A percentile compares a stretch with the other conserved stretches of the same genome.
phyloP scores from a whole-genome alignment of 2,329 filamentous ascomycete genomes.

The Calonectria hawksworthii region DNA sequence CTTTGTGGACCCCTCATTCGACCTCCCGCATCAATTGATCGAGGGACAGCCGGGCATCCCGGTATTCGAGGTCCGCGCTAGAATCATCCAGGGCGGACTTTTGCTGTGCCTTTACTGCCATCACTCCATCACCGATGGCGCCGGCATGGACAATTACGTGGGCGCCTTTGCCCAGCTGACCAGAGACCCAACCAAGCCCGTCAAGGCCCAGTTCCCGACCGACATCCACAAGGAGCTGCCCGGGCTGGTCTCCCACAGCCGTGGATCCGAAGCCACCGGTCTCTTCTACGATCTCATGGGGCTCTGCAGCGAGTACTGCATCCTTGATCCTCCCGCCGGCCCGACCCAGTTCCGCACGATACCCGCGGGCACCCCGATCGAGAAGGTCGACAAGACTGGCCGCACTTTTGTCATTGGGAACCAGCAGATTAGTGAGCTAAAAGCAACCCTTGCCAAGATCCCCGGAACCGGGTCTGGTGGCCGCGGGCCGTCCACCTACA shows the following conservation, averaged over 20 bases:
- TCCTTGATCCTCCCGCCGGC: neutral
- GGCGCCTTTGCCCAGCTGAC: neutral
- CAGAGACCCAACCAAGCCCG: neutral
- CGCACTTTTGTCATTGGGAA: neutral
- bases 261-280: neutral
- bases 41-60: neutral
- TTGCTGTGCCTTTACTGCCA: conserved; percentile 2
- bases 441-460: neutral
- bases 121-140: conserved; percentile 10
- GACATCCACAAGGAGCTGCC: neutral
- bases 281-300: neutral
- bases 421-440: neutral
- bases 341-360: neutral
- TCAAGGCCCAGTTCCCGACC: neutral
- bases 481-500: neutral
- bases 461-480: neutral
- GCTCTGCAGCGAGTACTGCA: neutral
- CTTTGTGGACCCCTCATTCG: conserved; percentile 9
- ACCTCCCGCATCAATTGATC: neutral
- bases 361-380: neutral
- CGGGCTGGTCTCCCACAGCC: neutral
- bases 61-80: conserved; percentile 3
- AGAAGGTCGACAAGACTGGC: neutral
- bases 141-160: neutral
- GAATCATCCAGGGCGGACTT: neutral